Evolutionary conservation across 225 moss, liverwort and hornwort genomes (phyloP).

Genomic region (Neckera pumila): DNA sequence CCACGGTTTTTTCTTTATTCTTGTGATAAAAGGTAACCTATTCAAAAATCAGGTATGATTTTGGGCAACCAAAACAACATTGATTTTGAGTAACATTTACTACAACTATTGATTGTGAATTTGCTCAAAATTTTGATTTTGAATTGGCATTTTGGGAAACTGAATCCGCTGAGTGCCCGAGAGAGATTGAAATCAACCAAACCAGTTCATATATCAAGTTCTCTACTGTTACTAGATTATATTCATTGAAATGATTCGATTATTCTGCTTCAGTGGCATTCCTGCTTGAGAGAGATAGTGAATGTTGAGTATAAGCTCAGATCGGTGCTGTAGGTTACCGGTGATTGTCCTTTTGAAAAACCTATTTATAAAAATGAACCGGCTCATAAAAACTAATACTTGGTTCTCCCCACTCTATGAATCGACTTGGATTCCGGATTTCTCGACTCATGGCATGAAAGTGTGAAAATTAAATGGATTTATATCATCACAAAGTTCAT

Average conservation of each 20-base stretch:
- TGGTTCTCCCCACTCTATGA: background rate
- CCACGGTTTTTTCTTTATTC: background rate
- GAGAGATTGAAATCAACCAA: background rate
- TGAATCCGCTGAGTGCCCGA: fast-evolving
- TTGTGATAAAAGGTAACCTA: no score
- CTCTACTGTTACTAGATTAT: background rate
- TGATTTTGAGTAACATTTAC: background rate
- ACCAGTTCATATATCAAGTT: background rate
- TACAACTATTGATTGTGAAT: no score
- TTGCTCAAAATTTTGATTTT: background rate
- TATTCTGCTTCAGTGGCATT: background rate
- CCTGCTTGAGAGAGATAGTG: no score
- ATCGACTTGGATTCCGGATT: fast-evolving
- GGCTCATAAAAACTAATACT: background rate
- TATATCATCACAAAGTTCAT: background rate
- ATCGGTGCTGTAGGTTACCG: no score
- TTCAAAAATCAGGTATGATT: no score
- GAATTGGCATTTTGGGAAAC: background rate
- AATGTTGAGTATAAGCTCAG: no score
- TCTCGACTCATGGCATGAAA: background rate
- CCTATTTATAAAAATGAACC: background rate
- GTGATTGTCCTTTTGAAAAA: background rate
- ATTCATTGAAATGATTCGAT: background rate
- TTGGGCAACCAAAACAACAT: background rate
- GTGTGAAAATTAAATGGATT: background rate